A percentile compares a stretch with the other conserved stretches of the same genome.
Conservation (phyloP, 768 basidiomycete species). For the Lactarius sanguifluus region DNA sequence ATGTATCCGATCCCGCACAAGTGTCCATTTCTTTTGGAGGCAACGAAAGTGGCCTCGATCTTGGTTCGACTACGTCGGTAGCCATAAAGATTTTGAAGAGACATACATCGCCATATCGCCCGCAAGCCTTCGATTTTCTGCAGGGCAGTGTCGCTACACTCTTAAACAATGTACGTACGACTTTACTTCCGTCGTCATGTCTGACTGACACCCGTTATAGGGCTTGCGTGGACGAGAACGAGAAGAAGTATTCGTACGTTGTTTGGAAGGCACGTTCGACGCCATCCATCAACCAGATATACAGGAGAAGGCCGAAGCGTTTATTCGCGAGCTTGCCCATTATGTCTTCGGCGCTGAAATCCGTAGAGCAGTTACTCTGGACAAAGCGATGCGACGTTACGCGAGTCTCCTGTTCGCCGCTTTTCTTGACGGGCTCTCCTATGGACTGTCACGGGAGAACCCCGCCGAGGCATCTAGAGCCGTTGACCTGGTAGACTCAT, state of each 20-base stretch:
- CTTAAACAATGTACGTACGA: slow-evolving; percentile 63
- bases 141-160: slow-evolving; percentile 71
- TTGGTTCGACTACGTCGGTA: slow-evolving; percentile 63
- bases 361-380: slow-evolving; percentile 54
- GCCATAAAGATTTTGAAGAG: slow-evolving; percentile 64
- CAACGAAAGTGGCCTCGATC: slow-evolving; percentile 57
- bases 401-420: slow-evolving; percentile 61
- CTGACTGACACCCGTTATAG: slow-evolving; percentile 40
- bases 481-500: slow-evolving; percentile 54
- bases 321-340: slow-evolving; percentile 65
- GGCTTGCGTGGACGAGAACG: slow-evolving; percentile 70
- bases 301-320: slow-evolving; percentile 65
- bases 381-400: slow-evolving; percentile 50
- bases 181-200: not conserved
- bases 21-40: slow-evolving; percentile 75
- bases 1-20: slow-evolving; percentile 68
- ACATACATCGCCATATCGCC: slow-evolving; percentile 48
- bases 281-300: slow-evolving; percentile 69
- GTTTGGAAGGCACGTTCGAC: slow-evolving; percentile 77
- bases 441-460: slow-evolving; percentile 69
- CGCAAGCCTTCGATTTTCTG: slow-evolving; percentile 64
- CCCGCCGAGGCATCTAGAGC: slow-evolving; percentile 59
- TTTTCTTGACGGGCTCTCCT: slow-evolving; percentile 79
- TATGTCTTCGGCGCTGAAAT: slow-evolving; percentile 77
- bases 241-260: slow-evolving; percentile 67